These are phyloP conservation scores for Cystobasidium tubakii DNA, from an alignment of 768 basidiomycete genomes.

Conservation along the genomic window DNA sequence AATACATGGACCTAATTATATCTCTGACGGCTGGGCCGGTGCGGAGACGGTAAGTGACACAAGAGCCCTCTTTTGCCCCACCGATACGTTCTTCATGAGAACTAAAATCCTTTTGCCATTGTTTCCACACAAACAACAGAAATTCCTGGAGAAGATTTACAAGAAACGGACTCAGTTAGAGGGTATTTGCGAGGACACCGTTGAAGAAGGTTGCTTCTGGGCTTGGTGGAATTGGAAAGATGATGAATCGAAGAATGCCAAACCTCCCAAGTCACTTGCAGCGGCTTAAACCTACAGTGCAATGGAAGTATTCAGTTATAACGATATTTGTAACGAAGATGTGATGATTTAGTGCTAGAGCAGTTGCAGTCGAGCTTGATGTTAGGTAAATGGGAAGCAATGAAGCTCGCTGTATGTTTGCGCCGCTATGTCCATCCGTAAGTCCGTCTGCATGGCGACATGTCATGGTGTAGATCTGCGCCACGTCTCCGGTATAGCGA, in stretches of 20 bases:
- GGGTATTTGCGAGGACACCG: constrained; percentile 3
- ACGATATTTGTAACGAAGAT: neutral
- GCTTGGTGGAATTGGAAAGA: constrained; percentile 19
- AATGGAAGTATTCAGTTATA: no score
- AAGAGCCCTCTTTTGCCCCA: neutral
- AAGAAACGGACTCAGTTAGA: constrained; percentile 15
- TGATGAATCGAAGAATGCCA: neutral
- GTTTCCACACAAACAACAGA: neutral
- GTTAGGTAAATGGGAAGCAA: no score
- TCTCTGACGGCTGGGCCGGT: neutral
- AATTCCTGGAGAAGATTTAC: constrained; percentile 24
- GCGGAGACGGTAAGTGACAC: constrained; percentile 2
- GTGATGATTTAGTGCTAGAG: neutral
- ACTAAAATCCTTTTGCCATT: no score
- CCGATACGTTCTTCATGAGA: no score
- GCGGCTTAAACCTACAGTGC: neutral
- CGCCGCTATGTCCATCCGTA: no score
- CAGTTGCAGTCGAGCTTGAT: neutral
- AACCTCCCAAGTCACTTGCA: neutral
- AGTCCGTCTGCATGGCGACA: no score
- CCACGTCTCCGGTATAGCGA: no score
- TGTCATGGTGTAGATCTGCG: no score
- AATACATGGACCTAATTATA: neutral
- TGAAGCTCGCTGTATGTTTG: no score
- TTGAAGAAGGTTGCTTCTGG: constrained; percentile 18